Percentiles rank a stretch among this genome's conserved stretches.
phyloP scores from a whole-genome alignment of 306 rosid species.

The Vigna hirtella region DNA sequence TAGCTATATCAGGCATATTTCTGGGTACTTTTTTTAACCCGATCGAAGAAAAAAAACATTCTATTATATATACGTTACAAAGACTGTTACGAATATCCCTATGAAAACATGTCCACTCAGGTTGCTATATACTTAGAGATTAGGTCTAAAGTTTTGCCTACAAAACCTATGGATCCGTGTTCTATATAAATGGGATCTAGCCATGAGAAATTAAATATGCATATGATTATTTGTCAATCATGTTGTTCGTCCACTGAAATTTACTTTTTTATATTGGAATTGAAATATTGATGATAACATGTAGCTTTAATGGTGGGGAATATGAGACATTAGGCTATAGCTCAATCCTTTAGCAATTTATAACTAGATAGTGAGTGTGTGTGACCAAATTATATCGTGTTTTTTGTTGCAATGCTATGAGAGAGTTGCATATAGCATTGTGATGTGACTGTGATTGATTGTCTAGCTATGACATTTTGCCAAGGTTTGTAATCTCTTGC shows the following conservation, averaged over 20 bases:
- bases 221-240: slow-evolving; percentile 25
- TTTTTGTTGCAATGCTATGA: slow-evolving; percentile 2
- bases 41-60: background rate
- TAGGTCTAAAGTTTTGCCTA: slow-evolving; percentile 28
- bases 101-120: slow-evolving; percentile 25
- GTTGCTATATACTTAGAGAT: slow-evolving; percentile 8
- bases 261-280: slow-evolving; percentile 11
- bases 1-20: background rate
- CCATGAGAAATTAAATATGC: slow-evolving; percentile 27
- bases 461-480: background rate
- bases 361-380: slow-evolving; percentile 3
- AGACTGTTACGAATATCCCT: background rate
- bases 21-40: background rate
- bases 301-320: slow-evolving; percentile 36
- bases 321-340: slow-evolving; percentile 7
- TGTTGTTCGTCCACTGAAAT: background rate
- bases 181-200: slow-evolving; percentile 37
- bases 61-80: background rate
- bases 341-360: slow-evolving; percentile 1
- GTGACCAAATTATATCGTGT: slow-evolving; percentile 21
- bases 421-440: slow-evolving; percentile 8
- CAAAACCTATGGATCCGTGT: slow-evolving; percentile 19
- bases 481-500: slow-evolving; percentile 12
- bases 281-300: slow-evolving; percentile 20
- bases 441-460: slow-evolving; percentile 3